A percentile compares a stretch with the other conserved stretches of the same genome.
Conservation (phyloP, 2,329 filamentous ascomycete species). For the Sarocladium brachiariae region DNA sequence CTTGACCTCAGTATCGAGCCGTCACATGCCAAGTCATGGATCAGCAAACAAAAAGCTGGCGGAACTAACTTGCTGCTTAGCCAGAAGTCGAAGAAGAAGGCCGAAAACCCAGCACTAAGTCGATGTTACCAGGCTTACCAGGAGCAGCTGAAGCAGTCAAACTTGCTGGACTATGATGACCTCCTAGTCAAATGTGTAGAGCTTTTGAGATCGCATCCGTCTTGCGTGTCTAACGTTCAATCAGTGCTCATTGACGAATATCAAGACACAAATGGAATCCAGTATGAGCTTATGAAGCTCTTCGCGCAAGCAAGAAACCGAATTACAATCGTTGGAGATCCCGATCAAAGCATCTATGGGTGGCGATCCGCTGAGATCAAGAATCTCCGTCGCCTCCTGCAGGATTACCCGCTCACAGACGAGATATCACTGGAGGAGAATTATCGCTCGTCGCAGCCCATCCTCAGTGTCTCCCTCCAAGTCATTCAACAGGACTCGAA, state of each 20-base stretch:
- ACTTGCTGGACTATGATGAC: conserved; percentile 91
- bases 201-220: conserved; percentile 64
- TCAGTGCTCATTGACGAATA: conserved; percentile 94
- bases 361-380: conserved; percentile 90
- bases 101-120: conserved; percentile 53
- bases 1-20: conserved; percentile 62
- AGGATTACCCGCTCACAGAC: conserved; percentile 68
- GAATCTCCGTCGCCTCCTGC: conserved; percentile 74
- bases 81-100: conserved; percentile 25
- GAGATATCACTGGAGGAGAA: conserved; percentile 88
- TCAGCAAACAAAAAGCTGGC: conserved; percentile 60
- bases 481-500: conserved; percentile 86
- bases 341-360: conserved; percentile 96
- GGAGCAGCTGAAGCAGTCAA: conserved; percentile 63
- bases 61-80: conserved; percentile 40
- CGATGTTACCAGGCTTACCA: conserved; percentile 71
- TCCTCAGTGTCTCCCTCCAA: conserved; percentile 70
- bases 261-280: conserved; percentile 91
- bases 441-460: conserved; percentile 83
- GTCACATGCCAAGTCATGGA: conserved; percentile 63
- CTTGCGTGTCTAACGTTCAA: conserved; percentile 83
- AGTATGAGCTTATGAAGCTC: conserved; percentile 89
- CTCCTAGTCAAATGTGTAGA: conserved; percentile 77
- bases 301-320: conserved; percentile 65
- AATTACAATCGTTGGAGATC: conserved; percentile 95